phyloP scores from a whole-genome alignment of 495 filamentous ascomycete species.

The Penicillium crystallinum region DNA sequence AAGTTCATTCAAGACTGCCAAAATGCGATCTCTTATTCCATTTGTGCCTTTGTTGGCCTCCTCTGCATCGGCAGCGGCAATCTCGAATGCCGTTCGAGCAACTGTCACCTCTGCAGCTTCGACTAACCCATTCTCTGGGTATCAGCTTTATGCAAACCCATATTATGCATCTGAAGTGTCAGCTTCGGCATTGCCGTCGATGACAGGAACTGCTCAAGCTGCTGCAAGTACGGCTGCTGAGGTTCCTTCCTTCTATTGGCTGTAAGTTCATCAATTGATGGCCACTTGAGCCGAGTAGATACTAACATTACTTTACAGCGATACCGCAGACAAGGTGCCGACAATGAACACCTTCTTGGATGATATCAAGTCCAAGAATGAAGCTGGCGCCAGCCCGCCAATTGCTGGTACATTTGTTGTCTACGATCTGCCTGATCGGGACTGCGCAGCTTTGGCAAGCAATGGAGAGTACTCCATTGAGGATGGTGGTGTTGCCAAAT shows the following conservation, averaged over 20 bases:
- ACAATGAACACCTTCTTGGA: conserved; percentile 51
- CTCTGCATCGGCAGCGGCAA: conserved; percentile 8
- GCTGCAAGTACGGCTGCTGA: conserved; percentile 52
- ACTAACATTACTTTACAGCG: conserved; percentile 24
- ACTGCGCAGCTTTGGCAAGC: conserved; percentile 71
- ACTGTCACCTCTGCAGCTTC: conserved; percentile 20
- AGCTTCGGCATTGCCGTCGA: conserved; percentile 46
- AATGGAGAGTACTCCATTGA: conserved; percentile 69
- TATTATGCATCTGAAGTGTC: conserved; percentile 55
- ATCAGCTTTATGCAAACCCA: conserved; percentile 51
- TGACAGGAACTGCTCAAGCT: conserved; percentile 31
- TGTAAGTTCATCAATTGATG: conserved; percentile 39
- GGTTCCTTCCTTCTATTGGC: conserved; percentile 65
- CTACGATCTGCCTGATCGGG: conserved; percentile 73
- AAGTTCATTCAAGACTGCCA: background rate
- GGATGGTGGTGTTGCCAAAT: conserved; percentile 52
- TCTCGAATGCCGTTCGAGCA: conserved; percentile 17
- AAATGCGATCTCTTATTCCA: conserved; percentile 9
- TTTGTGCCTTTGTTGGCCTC: conserved; percentile 9
- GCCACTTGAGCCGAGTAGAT: background rate
- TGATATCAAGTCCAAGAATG: conserved; percentile 52
- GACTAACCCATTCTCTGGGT: conserved; percentile 51
- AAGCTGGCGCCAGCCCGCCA: conserved; percentile 44
- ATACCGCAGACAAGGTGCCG: conserved; percentile 55
- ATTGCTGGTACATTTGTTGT: conserved; percentile 58